Evolutionary conservation across 2,329 filamentous ascomycete genomes (phyloP).

Genomic region (Penicillium frequentans): DNA sequence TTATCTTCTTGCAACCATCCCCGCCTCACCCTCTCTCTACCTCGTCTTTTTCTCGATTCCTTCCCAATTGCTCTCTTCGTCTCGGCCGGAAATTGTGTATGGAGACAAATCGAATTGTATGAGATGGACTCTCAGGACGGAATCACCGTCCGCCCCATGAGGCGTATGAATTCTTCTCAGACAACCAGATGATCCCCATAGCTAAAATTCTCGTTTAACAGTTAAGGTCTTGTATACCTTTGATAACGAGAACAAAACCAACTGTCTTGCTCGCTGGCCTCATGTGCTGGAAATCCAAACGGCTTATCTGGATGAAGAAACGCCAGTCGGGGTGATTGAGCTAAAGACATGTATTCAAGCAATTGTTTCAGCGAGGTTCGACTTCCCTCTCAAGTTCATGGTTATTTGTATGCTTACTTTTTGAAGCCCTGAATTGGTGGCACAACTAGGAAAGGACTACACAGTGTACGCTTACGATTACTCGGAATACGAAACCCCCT

Average conservation of each 20-base stretch:
- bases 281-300: constrained; percentile 78
- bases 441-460: constrained; percentile 75
- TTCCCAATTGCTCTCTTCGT: background rate
- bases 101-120: constrained; percentile 27
- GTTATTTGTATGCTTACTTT: constrained; percentile 7
- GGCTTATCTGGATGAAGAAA: constrained; percentile 74
- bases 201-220: constrained; percentile 40
- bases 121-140: constrained; percentile 51
- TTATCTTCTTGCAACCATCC: background rate
- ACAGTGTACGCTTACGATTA: constrained; percentile 98
- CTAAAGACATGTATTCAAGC: constrained; percentile 83
- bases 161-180: constrained; percentile 53
- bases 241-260: constrained; percentile 82
- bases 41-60: background rate
- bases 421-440: constrained; percentile 78
- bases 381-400: constrained; percentile 1
- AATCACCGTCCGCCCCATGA: constrained; percentile 64
- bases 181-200: background rate
- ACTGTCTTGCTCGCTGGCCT: constrained; percentile 84
- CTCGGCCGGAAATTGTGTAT: constrained; percentile 26
- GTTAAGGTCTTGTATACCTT: constrained; percentile 98
- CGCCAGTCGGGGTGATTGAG: constrained; percentile 82
- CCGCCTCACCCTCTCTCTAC: background rate
- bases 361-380: constrained; percentile 64
- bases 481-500: constrained; percentile 88